These are phyloP conservation scores for Syzygium jambos DNA, from an alignment of 345 rosid species.

Conservation along the genomic window DNA sequence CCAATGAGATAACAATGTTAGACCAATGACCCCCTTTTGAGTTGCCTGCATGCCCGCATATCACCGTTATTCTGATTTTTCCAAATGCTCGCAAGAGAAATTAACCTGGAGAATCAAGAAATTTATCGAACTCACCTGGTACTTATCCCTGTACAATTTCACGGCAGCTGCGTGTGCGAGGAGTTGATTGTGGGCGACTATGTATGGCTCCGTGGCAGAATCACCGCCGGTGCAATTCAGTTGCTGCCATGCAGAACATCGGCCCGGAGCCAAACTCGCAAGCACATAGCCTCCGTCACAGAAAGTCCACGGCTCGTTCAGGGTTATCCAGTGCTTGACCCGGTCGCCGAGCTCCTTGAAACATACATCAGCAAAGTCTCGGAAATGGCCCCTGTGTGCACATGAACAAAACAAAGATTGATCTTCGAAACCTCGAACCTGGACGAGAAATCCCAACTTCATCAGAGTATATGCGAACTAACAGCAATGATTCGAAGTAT, in stretches of 20 bases:
- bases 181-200: conserved; percentile 22
- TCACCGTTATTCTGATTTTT: not conserved
- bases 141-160: conserved; percentile 13
- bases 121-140: conserved; percentile 7
- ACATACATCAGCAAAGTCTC: conserved; percentile 23
- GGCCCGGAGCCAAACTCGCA: conserved; percentile 11
- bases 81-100: not conserved
- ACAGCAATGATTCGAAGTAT: no score
- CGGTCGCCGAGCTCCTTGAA: conserved; percentile 30
- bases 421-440: not conserved
- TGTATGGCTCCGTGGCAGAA: conserved; percentile 38
- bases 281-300: conserved; percentile 8
- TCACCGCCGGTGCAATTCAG: conserved; percentile 23
- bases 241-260: conserved; percentile 25
- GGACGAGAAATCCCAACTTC: not conserved
- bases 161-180: conserved; percentile 40
- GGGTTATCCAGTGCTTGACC: conserved; percentile 42
- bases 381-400: conserved; percentile 18
- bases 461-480: not conserved
- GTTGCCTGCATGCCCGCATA: not conserved
- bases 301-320: conserved; percentile 29
- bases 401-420: not conserved
- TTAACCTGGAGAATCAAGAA: not conserved
- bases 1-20: not conserved
- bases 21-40: conserved; percentile 8